Percentiles rank a stretch among this genome's conserved stretches.
These are phyloP conservation scores for Stentor roeselii DNA, from an alignment of 73 alveolate species.

Conservation along the genomic window DNA sequence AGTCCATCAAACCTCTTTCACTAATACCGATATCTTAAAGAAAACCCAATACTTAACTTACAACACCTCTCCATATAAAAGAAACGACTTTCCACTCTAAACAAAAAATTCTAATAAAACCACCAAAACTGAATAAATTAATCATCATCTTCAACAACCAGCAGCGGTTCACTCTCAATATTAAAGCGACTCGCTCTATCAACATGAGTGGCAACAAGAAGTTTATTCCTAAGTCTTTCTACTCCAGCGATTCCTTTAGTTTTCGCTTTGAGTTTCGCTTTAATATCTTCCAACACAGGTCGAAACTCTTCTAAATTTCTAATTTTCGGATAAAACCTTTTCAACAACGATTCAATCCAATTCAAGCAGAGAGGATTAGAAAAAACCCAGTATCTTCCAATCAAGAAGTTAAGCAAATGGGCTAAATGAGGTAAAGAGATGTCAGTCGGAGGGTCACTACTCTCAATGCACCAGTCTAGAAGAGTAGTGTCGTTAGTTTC, in stretches of 20 bases:
- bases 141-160: not conserved
- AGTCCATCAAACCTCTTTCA: no score
- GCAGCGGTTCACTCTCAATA: not conserved
- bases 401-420: not conserved
- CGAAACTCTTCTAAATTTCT: not conserved
- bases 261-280: not conserved
- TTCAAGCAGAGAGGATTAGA: not conserved
- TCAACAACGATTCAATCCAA: not conserved
- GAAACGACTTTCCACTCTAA: not conserved
- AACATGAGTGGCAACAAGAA: not conserved
- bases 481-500: not conserved
- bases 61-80: not conserved
- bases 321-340: not conserved
- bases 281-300: not conserved
- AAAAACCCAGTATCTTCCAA: not conserved
- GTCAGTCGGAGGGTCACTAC: not conserved
- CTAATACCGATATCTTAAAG: no score
- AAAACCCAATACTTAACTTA: not conserved
- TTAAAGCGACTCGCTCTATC: not conserved
- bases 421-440: not conserved
- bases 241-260: not conserved
- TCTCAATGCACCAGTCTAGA: slow-evolving; percentile 21
- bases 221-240: not conserved
- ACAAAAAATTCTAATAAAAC: no score
- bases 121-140: no score